Conservation (phyloP, 441 rosid genomes). For the Populus tomentosa region DNA sequence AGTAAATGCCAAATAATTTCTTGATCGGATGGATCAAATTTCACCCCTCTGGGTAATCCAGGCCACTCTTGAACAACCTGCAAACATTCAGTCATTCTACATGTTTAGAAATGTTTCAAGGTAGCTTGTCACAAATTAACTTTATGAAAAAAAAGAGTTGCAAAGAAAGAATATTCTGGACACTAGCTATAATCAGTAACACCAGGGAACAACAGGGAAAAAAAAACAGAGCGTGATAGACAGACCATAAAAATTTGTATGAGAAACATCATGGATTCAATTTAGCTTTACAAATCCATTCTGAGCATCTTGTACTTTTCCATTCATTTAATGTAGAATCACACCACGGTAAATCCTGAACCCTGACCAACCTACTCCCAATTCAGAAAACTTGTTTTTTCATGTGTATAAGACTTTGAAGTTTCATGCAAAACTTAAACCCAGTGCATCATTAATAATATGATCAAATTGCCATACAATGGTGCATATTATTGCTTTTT, state of each 20-base stretch:
- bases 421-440: background rate
- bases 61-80: conserved; percentile 86
- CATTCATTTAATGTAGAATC: background rate
- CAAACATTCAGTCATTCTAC: conserved; percentile 11
- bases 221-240: background rate
- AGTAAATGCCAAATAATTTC: conserved; percentile 87
- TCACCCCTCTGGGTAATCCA: conserved; percentile 87
- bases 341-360: background rate
- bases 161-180: background rate
- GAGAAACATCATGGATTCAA: background rate
- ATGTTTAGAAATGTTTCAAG: background rate
- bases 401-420: background rate
- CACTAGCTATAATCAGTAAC: background rate
- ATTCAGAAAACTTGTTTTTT: background rate
- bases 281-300: background rate
- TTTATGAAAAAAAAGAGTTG: background rate
- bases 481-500: background rate
- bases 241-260: background rate
- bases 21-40: conserved; percentile 92
- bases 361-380: background rate
- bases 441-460: background rate
- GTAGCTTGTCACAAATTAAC: background rate
- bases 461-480: background rate
- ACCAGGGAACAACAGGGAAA: background rate
- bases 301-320: background rate